Evolutionary conservation across 345 rosid genomes (phyloP), one percentile per base, ranked within the genome.

Genomic region (Firmiana major): DNA sequence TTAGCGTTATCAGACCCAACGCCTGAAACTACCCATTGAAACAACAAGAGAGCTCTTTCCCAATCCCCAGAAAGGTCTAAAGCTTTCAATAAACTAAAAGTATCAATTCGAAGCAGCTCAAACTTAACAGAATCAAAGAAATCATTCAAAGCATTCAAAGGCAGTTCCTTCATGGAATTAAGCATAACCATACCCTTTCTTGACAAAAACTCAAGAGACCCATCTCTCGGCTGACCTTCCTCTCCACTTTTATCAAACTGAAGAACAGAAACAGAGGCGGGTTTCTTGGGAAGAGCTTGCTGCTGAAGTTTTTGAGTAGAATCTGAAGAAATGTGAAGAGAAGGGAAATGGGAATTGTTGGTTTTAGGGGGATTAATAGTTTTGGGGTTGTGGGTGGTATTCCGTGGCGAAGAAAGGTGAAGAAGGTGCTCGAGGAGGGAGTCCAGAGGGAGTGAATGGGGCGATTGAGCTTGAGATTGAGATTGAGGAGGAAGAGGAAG

Each of bases 341-440:
- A 81, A 46, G 89, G 82, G 75, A 78, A 81, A 55, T 75, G 88
- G 70, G 87, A 13, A 45, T 74, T 69, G 74, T 78, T 75, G 22
- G 76, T 66, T 66, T 42, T 63, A 54, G 63, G 69, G 26, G 76
- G 79, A 24, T 53, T 7, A 55, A 69, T 42, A 9, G 73, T 24
- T 40, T 60, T 26, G 46, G 81, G 40, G 6, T 55, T 65, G 53
- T 36, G 80, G 48, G 81, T 6, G 6, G 76, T 43, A 9, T 78
- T 62, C 5, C 87, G 60, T 2, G 91, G 75, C 17, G 94, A 81
- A 43, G 98, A 92, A 75, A 92, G 87, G 68, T 86, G 94, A 24
- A 85, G 91, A 78, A 94, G 98, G 77, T 90, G 89, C 65, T 93
- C 89, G 55, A 94, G 92, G 51, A 94, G 87, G 0, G 97, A 88